phyloP scores from a whole-genome alignment of 2,329 filamentous ascomycete genomes.

The Xylariaceae sp. region DNA sequence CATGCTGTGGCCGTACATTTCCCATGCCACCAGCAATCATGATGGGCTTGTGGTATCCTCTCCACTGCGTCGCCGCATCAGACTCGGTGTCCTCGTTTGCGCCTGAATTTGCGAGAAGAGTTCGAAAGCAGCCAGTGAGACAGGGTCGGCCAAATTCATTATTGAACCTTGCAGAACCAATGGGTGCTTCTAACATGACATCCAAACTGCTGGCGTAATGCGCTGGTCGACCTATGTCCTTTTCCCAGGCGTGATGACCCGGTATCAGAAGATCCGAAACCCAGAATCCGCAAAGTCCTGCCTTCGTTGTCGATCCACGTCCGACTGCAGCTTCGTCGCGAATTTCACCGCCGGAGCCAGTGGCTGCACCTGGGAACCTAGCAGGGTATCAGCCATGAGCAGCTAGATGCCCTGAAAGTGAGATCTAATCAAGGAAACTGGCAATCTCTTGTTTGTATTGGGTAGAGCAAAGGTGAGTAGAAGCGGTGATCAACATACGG shows the following conservation, averaged over 20 bases:
- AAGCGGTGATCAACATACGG: conserved; percentile 7
- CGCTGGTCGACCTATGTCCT: conserved; percentile 80
- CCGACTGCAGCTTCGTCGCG: conserved; percentile 91
- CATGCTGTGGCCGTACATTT: conserved; percentile 85
- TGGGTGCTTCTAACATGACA: conserved; percentile 96
- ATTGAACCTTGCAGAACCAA: conserved; percentile 93
- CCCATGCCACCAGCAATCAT: conserved; percentile 87
- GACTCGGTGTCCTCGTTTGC: conserved; percentile 25
- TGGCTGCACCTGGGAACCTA: conserved; percentile 72
- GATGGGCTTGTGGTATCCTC: conserved; percentile 93
- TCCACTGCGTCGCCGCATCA: conserved; percentile 55
- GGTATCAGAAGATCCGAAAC: conserved; percentile 93
- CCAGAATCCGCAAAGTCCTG: conserved; percentile 87
- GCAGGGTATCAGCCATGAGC: too few relatives aligned
- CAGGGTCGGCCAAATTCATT: conserved; percentile 91
- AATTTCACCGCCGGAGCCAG: conserved; percentile 72
- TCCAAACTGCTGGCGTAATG: conserved; percentile 93
- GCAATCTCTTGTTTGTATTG: too few relatives aligned
- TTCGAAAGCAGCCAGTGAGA: conserved; percentile 86
- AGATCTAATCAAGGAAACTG: too few relatives aligned
- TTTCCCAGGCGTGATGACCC: conserved; percentile 83
- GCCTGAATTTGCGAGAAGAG: conserved; percentile 58
- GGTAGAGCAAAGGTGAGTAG: too few relatives aligned
- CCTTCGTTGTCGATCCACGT: conserved; percentile 86
- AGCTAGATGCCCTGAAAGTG: too few relatives aligned